A percentile compares a stretch with the other conserved stretches of the same genome.
Conservation (phyloP, 371 early-diverging fungal species). For the Mucor circinelloides region DNA sequence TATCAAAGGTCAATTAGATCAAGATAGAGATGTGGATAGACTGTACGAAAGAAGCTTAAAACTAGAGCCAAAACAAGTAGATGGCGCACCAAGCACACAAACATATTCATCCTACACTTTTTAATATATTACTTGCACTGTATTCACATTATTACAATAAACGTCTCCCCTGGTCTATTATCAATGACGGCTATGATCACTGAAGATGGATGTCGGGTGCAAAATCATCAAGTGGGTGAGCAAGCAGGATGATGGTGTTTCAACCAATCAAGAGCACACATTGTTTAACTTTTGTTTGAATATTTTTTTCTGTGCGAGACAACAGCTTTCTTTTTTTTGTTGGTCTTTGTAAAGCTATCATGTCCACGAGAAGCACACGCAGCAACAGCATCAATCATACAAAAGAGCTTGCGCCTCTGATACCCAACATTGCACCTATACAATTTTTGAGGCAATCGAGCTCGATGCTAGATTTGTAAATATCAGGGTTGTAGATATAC, state of each 20-base stretch:
- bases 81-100: not conserved
- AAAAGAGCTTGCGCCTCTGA: constrained; percentile 5
- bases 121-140: not conserved
- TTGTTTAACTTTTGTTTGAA: not conserved
- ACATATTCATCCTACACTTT: not conserved
- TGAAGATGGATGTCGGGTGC: not conserved
- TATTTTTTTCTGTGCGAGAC: not conserved
- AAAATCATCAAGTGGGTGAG: not conserved
- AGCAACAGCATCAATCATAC: not conserved
- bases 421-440: constrained; percentile 22
- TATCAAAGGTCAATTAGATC: constrained; percentile 64
- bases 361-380: not conserved
- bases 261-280: not conserved
- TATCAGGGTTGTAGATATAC: not conserved
- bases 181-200: no score
- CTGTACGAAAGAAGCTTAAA: constrained; percentile 69
- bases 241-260: not conserved
- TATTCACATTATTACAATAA: not conserved
- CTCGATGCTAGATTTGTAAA: constrained; percentile 27
- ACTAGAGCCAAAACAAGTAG: constrained; percentile 58
- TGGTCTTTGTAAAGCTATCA: not conserved
- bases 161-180: no score
- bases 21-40: constrained; percentile 64
- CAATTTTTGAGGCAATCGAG: constrained; percentile 27
- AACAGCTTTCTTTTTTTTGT: not conserved